Percentiles rank a stretch among this genome's conserved stretches.
Evolutionary conservation across 2,329 filamentous ascomycete genomes (phyloP).

Genomic region (Emericellopsis cladophorae): DNA sequence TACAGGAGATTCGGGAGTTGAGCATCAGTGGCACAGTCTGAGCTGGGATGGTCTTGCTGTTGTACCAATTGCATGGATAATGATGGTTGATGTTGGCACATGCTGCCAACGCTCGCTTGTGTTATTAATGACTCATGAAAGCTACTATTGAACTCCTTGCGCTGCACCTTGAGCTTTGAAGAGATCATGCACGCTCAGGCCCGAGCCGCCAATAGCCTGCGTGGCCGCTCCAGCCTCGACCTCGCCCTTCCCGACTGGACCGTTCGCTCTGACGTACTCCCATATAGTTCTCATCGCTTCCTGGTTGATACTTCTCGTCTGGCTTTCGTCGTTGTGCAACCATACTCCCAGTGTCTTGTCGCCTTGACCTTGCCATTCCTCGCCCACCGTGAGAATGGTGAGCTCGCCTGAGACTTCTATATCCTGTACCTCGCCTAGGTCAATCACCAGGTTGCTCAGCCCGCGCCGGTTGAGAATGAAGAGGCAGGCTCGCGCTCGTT

Average conservation of each 20-base stretch:
- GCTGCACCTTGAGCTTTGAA: conserved; percentile 21
- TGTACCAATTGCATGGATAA: too few species aligned
- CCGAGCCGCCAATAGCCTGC: conserved; percentile 29
- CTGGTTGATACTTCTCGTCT: conserved; percentile 27
- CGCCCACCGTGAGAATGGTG: conserved; percentile 32
- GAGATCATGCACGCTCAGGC: conserved; percentile 31
- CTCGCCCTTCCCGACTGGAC: conserved; percentile 13
- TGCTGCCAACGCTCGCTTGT: conserved; percentile 1
- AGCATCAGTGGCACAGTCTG: conserved; percentile 72
- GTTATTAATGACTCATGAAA: too few species aligned
- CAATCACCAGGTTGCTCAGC: conserved; percentile 57
- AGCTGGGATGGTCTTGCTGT: conserved; percentile 2
- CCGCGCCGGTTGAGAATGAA: conserved; percentile 64
- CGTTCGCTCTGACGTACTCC: conserved; percentile 19
- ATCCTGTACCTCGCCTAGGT: conserved; percentile 46
- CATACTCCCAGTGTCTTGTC: conserved; percentile 36
- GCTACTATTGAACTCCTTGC: background rate
- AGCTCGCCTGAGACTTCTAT: conserved; percentile 50
- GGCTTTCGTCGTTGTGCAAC: conserved; percentile 37
- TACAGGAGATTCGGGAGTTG: conserved; percentile 93
- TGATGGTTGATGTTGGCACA: too few species aligned
- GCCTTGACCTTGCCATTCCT: conserved; percentile 16
- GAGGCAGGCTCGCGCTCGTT: conserved; percentile 37
- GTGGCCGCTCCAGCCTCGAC: conserved; percentile 26
- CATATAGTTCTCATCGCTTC: conserved; percentile 30